phyloP scores from a whole-genome alignment of 176 grass and related monocot species.

The Aegilops sharonensis region DNA sequence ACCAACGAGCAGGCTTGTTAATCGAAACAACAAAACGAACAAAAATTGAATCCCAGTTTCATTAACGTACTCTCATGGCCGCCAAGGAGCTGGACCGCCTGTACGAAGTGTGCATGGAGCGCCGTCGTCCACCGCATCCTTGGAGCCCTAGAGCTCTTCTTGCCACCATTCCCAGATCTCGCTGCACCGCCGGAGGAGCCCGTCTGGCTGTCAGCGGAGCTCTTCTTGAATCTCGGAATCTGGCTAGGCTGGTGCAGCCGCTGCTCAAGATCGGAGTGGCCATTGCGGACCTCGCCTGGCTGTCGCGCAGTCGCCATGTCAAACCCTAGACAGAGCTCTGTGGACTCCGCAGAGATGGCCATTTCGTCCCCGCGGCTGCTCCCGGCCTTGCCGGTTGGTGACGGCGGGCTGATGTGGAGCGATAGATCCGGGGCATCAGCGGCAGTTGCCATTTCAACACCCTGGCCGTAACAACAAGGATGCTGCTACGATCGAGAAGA shows the following conservation, averaged over 20 bases:
- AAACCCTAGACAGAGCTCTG: slow-evolving; percentile 57
- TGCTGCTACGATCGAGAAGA: not conserved
- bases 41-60: not conserved
- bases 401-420: slow-evolving; percentile 75
- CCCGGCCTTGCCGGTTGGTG: slow-evolving; percentile 5
- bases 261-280: slow-evolving; percentile 17
- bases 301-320: not conserved
- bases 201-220: slow-evolving; percentile 10
- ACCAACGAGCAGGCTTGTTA: not conserved
- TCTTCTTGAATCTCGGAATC: slow-evolving; percentile 76
- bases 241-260: slow-evolving; percentile 51
- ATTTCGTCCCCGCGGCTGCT: slow-evolving; percentile 35
- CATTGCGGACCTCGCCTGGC: not conserved
- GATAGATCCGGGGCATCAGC: slow-evolving; percentile 56
- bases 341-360: slow-evolving; percentile 38
- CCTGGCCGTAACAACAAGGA: not conserved
- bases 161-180: slow-evolving; percentile 42
- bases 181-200: not conserved
- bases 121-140: slow-evolving; percentile 98
- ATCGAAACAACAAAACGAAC: not conserved
- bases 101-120: slow-evolving; percentile 91
- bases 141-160: slow-evolving; percentile 79
- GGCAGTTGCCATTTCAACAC: slow-evolving; percentile 26
- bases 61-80: slow-evolving; percentile 86
- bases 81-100: slow-evolving; percentile 89